These are phyloP conservation scores for Lactarius psammicola DNA, from an alignment of 768 basidiomycete species.

Conservation along the genomic window DNA sequence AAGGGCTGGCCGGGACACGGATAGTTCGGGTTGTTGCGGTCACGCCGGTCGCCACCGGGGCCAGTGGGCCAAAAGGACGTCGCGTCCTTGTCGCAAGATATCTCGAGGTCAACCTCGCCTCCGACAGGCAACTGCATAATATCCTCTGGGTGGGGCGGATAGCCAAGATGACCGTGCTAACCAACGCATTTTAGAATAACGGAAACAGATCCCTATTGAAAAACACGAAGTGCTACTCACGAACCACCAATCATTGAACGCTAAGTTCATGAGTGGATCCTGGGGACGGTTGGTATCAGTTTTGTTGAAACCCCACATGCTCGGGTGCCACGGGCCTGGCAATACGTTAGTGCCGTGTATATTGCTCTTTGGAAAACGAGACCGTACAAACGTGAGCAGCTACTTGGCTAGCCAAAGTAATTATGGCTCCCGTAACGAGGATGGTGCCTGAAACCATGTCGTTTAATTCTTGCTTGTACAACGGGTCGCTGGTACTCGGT, in stretches of 20 bases:
- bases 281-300: constrained; percentile 38
- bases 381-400: constrained; percentile 10
- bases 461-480: neutral
- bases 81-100: constrained; percentile 38
- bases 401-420: constrained; percentile 10
- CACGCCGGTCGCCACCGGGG: constrained; percentile 32
- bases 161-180: constrained; percentile 36
- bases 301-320: constrained; percentile 44
- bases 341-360: neutral
- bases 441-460: constrained; percentile 8
- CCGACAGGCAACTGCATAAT: constrained; percentile 38
- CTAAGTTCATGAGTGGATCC: constrained; percentile 35
- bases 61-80: constrained; percentile 32
- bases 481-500: no score
- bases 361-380: neutral
- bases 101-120: constrained; percentile 26
- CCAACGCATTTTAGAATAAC: neutral
- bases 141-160: constrained; percentile 36
- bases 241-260: constrained; percentile 41
- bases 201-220: neutral
- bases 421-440: neutral
- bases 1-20: constrained; percentile 31
- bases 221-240: constrained; percentile 28
- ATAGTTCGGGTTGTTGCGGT: constrained; percentile 26
- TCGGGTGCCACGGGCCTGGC: constrained; percentile 36